Evolutionary conservation across 257 asterid genomes (phyloP), one percentile per base, ranked within the genome.

Genomic region (Forsythia viridissima): DNA sequence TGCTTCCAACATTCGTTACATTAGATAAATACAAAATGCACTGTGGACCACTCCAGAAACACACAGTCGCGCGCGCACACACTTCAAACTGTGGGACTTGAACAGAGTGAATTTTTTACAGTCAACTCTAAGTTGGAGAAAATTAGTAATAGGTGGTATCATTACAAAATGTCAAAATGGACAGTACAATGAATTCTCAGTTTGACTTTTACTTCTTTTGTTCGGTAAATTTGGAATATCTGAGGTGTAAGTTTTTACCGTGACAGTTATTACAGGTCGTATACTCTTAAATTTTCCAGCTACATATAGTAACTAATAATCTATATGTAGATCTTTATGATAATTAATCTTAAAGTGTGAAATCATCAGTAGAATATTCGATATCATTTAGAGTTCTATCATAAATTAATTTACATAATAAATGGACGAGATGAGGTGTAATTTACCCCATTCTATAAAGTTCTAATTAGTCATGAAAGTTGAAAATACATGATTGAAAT

Each of bases 171-270:
- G 77, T n/a, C n/a, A n/a, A n/a, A n/a, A n/a, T 30, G 74, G 72
- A 63, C 70, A 71, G 80, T 82, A 78, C 55, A 78, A 59, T 74
- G 78, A 75, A 75, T 76, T 76, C 78, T 41, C 70, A 79, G n/a
- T 76, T 83, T 83, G 83, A 83, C 86, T 83, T 79, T 71, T 79
- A 77, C 40, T 75, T 24, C 73, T 71, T 79, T 76, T 75, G 66
- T 7, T n/a, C 10, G 12, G 66, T 57, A 57, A 57, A 57, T 57
- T 57, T 57, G 24, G 65, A 20, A 57, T 18, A 57, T 57, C 36
- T n/a, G 63, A 55, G 63, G 24, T 18, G 30, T 55, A n/a, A n/a
- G n/a, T 18, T 57, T 57, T 57, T 57, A 57, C 12, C 2, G 0
- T 57, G 4, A 57, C 11, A 6, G 11, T 20, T 24, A n/a, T 5